A percentile compares a stretch with the other conserved stretches of the same genome.
Conservation (phyloP, 2,329 filamentous ascomycete genomes). For the Trichoderma lentiforme region DNA sequence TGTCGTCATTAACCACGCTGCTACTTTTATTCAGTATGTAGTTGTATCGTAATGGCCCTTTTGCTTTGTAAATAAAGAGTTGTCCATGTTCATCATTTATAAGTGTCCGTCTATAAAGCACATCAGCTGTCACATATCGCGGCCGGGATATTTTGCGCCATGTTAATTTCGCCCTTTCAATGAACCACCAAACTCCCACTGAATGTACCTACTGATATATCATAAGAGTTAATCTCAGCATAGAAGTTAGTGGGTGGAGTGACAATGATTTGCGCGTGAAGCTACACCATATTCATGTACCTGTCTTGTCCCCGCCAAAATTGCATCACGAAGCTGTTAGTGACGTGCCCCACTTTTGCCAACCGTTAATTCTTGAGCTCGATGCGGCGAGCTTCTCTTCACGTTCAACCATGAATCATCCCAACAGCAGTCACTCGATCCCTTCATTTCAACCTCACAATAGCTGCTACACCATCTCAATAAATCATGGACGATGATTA, state of each 20-base stretch:
- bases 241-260: neutral
- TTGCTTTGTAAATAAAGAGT: no score
- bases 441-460: neutral
- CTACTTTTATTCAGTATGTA: neutral
- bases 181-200: neutral
- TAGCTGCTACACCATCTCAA: neutral
- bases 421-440: neutral
- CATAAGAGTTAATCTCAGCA: no score
- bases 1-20: neutral
- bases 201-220: no score
- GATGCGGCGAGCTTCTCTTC: neutral
- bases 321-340: neutral
- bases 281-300: neutral
- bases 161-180: no score
- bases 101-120: no score
- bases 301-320: neutral
- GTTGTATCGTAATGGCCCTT: no score
- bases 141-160: no score
- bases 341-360: neutral
- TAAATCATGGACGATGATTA: constrained; percentile 51
- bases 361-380: neutral
- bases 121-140: no score
- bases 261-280: neutral
- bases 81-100: no score
- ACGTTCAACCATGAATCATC: neutral